These are phyloP conservation scores for Amanita molliuscula DNA, from an alignment of 768 basidiomycete genomes.

Conservation along the genomic window DNA sequence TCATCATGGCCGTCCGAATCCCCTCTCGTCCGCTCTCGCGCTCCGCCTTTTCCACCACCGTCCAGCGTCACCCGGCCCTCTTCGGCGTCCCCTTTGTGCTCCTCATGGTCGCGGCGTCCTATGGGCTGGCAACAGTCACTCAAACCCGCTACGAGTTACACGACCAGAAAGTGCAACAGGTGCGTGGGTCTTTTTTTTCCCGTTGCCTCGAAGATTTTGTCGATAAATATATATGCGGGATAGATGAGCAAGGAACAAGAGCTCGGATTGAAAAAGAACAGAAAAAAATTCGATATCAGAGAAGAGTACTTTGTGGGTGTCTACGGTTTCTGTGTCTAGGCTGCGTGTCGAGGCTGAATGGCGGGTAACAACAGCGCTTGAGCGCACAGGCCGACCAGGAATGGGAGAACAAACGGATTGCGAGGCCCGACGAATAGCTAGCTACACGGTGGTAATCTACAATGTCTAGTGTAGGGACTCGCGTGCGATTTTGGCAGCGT, in stretches of 20 bases:
- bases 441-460: conserved; percentile 11
- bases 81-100: conserved; percentile 86
- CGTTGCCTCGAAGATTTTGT: neutral
- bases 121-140: conserved; percentile 72
- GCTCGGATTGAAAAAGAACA: conserved; percentile 53
- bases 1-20: conserved; percentile 50
- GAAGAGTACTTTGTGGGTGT: conserved; percentile 92
- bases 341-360: neutral
- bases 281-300: conserved; percentile 83
- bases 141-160: conserved; percentile 89
- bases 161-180: conserved; percentile 66
- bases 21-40: conserved; percentile 34
- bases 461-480: conserved; percentile 36
- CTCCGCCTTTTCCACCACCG: conserved; percentile 26
- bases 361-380: conserved; percentile 39
- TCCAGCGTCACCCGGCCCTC: conserved; percentile 53
- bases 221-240: neutral
- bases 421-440: conserved; percentile 58
- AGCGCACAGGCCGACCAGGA: conserved; percentile 53
- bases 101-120: conserved; percentile 81
- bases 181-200: conserved; percentile 19
- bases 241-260: conserved; percentile 73
- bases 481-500: conserved; percentile 67
- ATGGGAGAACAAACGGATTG: conserved; percentile 84
- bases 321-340: neutral